Percentiles rank a stretch among this genome's conserved stretches.
These are phyloP conservation scores for Fusarium globosum DNA, from an alignment of 2,329 filamentous ascomycete species.

Conservation along the genomic window DNA sequence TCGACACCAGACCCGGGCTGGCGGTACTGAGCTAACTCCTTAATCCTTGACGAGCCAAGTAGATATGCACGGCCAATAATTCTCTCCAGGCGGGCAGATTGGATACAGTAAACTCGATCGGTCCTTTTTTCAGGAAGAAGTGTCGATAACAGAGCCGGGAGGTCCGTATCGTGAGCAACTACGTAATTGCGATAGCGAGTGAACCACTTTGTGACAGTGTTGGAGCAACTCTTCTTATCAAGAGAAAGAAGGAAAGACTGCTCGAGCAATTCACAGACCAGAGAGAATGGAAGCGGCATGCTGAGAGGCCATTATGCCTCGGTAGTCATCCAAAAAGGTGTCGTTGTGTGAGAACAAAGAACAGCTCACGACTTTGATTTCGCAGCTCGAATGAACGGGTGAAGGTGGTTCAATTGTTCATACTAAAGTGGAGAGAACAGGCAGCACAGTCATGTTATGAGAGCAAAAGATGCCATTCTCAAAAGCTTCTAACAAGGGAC, in stretches of 20 bases:
- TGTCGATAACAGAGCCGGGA: conserved; percentile 76
- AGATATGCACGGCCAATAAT: conserved; percentile 75
- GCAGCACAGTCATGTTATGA: conserved; percentile 16
- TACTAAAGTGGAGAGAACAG: conserved; percentile 2
- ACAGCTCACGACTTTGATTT: neutral
- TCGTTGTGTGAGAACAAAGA: neutral
- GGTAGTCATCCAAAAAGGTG: neutral
- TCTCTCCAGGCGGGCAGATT: conserved; percentile 69
- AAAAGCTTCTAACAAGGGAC: neutral
- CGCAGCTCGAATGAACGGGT: neutral
- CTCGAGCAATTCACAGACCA: conserved; percentile 80
- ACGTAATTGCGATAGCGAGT: conserved; percentile 67
- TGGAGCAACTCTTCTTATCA: conserved; percentile 47
- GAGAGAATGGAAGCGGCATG: conserved; percentile 77
- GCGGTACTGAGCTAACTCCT: conserved; percentile 72
- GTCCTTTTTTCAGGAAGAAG: conserved; percentile 80
- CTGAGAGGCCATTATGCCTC: conserved; percentile 11
- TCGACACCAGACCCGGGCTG: conserved; percentile 69
- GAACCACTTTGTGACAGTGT: conserved; percentile 75
- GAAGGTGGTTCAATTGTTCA: neutral
- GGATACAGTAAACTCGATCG: conserved; percentile 81
- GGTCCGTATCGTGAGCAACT: conserved; percentile 65
- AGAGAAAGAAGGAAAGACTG: conserved; percentile 64
- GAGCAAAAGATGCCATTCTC: conserved; percentile 14
- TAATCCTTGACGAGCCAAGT: conserved; percentile 70